These are phyloP conservation scores for Dimocarpus longan DNA, from an alignment of 345 rosid genomes.

Conservation along the genomic window DNA sequence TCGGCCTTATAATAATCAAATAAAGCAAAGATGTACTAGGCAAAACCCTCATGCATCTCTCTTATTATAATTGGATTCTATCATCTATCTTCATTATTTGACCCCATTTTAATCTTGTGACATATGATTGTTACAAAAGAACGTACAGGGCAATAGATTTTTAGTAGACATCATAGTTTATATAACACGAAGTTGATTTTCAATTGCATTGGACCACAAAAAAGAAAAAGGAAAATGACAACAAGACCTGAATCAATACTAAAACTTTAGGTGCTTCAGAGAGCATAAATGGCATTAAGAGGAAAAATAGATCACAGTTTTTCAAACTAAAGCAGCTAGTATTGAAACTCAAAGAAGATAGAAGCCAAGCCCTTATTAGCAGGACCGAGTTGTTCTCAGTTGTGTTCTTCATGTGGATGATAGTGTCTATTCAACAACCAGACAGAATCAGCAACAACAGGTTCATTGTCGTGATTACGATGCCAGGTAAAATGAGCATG, in stretches of 20 bases:
- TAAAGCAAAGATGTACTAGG: background rate
- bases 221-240: background rate
- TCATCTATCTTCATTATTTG: background rate
- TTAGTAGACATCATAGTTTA: background rate
- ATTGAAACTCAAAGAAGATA: background rate
- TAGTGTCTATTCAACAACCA: constrained; percentile 38
- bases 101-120: background rate
- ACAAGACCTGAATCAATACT: background rate
- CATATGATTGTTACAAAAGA: background rate
- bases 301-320: background rate
- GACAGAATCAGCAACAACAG: constrained; percentile 36
- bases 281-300: background rate
- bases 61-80: too few species aligned
- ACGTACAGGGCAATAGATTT: background rate
- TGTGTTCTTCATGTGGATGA: constrained; percentile 32
- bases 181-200: background rate
- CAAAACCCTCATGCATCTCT: background rate
- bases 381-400: background rate
- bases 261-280: background rate
- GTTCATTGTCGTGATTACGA: constrained; percentile 35
- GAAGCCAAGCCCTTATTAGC: background rate
- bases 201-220: background rate
- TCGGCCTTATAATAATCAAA: background rate
- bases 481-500: constrained; percentile 42
- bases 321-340: background rate